These are phyloP conservation scores for Daldinia eschscholtzii DNA, from an alignment of 2,329 filamentous ascomycete genomes.

Conservation along the genomic window DNA sequence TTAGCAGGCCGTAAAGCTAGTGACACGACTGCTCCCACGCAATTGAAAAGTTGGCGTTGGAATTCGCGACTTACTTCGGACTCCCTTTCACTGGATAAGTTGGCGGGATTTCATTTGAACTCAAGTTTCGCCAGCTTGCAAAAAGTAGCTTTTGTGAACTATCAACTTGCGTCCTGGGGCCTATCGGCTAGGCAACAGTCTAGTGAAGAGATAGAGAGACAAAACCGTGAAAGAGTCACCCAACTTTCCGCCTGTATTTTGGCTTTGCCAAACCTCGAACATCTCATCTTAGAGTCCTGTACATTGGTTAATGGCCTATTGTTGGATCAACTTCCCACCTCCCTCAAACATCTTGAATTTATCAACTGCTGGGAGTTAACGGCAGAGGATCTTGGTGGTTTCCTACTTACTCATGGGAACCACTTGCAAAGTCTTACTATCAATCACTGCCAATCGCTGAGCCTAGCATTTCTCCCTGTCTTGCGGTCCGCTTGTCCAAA, in stretches of 20 bases:
- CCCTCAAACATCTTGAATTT: slow-evolving; percentile 76
- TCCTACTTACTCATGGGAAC: slow-evolving; percentile 75
- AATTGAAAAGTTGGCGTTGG: slow-evolving; percentile 71
- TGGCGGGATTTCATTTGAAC: slow-evolving; percentile 66
- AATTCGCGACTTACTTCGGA: slow-evolving; percentile 66
- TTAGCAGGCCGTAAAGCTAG: slow-evolving; percentile 64
- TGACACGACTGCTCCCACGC: slow-evolving; percentile 52
- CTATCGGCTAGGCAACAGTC: slow-evolving; percentile 38
- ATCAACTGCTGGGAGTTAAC: slow-evolving; percentile 83
- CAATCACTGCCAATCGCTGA: slow-evolving; percentile 83
- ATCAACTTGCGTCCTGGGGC: slow-evolving; percentile 64
- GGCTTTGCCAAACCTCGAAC: slow-evolving; percentile 72
- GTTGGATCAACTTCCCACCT: slow-evolving; percentile 75
- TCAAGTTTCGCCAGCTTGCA: slow-evolving; percentile 68
- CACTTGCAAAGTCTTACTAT: slow-evolving; percentile 77
- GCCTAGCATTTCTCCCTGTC: slow-evolving; percentile 77
- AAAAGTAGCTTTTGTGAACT: slow-evolving; percentile 72
- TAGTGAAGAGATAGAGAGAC: slow-evolving; percentile 47
- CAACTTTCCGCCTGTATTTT: slow-evolving; percentile 61
- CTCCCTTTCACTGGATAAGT: slow-evolving; percentile 61
- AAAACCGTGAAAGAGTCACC: slow-evolving; percentile 51
- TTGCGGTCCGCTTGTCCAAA: slow-evolving; percentile 77
- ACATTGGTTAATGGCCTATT: slow-evolving; percentile 76
- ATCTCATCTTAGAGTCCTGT: slow-evolving; percentile 80
- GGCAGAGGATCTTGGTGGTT: slow-evolving; percentile 73